These are phyloP conservation scores for Noccaea caerulescens DNA, from an alignment of 345 rosid genomes.

Conservation along the genomic window DNA sequence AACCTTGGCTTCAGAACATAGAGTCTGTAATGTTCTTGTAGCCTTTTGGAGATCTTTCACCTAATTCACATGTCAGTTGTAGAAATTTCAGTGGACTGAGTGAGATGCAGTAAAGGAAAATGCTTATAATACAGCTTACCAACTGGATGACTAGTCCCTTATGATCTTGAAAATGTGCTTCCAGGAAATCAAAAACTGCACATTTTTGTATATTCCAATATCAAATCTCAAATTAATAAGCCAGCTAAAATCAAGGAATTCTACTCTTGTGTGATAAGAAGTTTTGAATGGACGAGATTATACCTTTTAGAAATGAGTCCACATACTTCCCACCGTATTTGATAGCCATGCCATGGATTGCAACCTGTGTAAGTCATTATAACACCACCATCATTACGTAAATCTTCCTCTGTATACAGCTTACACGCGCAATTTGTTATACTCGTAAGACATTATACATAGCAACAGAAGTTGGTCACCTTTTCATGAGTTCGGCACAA, in stretches of 20 bases:
- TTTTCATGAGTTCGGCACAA: conserved; percentile 69
- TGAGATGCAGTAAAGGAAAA: conserved; percentile 6
- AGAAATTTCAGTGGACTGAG: conserved; percentile 11
- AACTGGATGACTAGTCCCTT: conserved; percentile 61
- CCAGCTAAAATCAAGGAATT: conserved; percentile 14
- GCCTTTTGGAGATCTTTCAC: conserved; percentile 89
- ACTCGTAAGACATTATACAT: neutral
- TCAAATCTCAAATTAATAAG: conserved; percentile 20
- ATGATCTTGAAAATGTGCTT: conserved; percentile 68
- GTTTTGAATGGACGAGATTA: neutral
- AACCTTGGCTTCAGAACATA: conserved; percentile 94
- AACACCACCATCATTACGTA: conserved; percentile 1
- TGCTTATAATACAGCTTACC: conserved; percentile 49
- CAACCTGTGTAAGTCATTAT: conserved; percentile 50
- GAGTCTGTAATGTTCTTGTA: conserved; percentile 81
- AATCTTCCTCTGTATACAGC: neutral
- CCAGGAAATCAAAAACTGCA: conserved; percentile 74
- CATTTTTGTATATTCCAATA: conserved; percentile 2
- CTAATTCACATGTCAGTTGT: conserved; percentile 45
- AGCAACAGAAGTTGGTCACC: conserved; percentile 46
- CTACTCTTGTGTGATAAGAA: conserved; percentile 4
- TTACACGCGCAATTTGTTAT: conserved; percentile 11
- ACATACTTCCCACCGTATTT: conserved; percentile 86
- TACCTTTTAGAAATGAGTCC: conserved; percentile 81
- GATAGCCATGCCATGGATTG: conserved; percentile 77